Percentiles rank a stretch among this genome's conserved stretches.
Conservation (phyloP, 2,329 filamentous ascomycete genomes). For the Arthrobotrys conoides region DNA sequence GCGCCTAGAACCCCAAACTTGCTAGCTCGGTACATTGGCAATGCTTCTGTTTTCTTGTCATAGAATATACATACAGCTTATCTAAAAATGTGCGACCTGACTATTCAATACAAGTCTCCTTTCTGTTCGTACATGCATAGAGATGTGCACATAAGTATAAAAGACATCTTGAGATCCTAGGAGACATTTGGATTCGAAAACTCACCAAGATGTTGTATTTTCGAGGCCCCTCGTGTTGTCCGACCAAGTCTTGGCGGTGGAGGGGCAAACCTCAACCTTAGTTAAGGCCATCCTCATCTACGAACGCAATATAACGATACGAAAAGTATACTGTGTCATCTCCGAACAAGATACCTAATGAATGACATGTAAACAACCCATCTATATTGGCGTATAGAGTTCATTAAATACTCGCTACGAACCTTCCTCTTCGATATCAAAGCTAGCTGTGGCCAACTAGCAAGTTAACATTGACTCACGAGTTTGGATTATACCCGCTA, state of each 20-base stretch:
- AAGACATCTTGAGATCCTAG: too few species aligned
- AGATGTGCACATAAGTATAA: neutral
- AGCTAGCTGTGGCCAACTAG: slow-evolving; percentile 2
- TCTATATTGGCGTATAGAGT: neutral
- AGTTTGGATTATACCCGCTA: neutral
- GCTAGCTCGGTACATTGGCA: slow-evolving; percentile 7
- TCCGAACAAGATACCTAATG: neutral
- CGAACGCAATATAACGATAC: neutral
- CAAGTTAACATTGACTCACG: neutral
- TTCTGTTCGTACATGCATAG: neutral
- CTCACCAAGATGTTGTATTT: slow-evolving; percentile 10
- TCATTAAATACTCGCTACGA: slow-evolving; percentile 12
- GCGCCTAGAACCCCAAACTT: neutral
- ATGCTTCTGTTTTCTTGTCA: slow-evolving; percentile 2
- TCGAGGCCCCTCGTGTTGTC: neutral
- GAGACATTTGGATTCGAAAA: too few species aligned
- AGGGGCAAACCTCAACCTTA: slow-evolving; percentile 20
- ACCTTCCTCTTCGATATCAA: neutral
- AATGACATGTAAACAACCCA: slow-evolving; percentile 13
- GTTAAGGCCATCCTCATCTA: neutral
- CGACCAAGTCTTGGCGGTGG: slow-evolving; percentile 10
- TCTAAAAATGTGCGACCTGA: too few species aligned
- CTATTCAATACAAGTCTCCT: neutral
- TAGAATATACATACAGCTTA: neutral
- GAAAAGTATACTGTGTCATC: slow-evolving; percentile 45